Evolutionary conservation across 345 rosid genomes (phyloP).

Genomic region (Camelina hispida): DNA sequence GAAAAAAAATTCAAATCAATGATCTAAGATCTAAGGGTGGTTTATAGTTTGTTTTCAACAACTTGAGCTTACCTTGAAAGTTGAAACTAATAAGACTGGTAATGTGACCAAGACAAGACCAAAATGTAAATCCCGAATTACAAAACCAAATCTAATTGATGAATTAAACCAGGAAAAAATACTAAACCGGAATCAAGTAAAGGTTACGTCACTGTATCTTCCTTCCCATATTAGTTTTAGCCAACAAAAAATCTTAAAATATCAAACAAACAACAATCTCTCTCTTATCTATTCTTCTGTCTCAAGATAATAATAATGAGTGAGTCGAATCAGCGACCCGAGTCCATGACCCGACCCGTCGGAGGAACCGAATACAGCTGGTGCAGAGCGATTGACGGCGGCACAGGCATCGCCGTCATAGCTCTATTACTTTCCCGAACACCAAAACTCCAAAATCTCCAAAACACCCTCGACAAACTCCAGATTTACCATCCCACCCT

Average conservation of each 20-base stretch:
- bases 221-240: constrained; percentile 20
- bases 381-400: constrained; percentile 85
- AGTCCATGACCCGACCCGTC: constrained; percentile 51
- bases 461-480: constrained; percentile 57
- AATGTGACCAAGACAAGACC: background rate
- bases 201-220: constrained; percentile 29
- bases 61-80: too few relatives aligned
- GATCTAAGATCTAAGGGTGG: too few relatives aligned
- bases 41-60: too few relatives aligned
- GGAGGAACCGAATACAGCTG: constrained; percentile 85
- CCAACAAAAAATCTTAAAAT: constrained; percentile 31
- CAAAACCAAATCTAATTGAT: background rate
- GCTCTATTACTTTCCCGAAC: constrained; percentile 59
- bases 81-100: too few relatives aligned
- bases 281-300: background rate
- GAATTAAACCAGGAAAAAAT: constrained; percentile 11
- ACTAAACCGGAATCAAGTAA: constrained; percentile 33
- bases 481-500: constrained; percentile 73
- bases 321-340: constrained; percentile 33
- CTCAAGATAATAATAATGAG: constrained; percentile 19
- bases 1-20: too few relatives aligned
- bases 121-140: background rate
- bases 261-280: constrained; percentile 8
- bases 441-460: constrained; percentile 53
- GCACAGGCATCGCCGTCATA: constrained; percentile 85